Evolutionary conservation across 768 basidiomycete species (phyloP).

Genomic region (Phanerochaete sordida): DNA sequence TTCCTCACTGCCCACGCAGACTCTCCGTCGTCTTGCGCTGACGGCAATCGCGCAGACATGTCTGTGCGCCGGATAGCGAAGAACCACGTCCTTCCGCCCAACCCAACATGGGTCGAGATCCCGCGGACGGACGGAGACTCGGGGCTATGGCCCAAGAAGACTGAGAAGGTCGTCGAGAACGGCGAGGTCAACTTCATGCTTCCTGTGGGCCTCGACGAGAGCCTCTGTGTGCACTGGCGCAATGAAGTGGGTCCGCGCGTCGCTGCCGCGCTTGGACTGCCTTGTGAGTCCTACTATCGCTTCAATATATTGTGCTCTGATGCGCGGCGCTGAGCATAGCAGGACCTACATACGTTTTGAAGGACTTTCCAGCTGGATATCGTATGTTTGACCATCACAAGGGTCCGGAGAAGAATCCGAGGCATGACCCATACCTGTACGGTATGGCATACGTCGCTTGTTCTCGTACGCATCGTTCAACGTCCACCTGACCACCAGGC

Average conservation of each 20-base stretch:
- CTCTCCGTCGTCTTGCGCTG: no score
- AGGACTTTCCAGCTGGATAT: slow-evolving; percentile 65
- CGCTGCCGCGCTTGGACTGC: slow-evolving; percentile 42
- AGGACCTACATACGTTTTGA: slow-evolving; percentile 56
- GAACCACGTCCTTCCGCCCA: slow-evolving; percentile 38
- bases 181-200: slow-evolving; percentile 75
- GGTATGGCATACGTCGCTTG: slow-evolving; percentile 38
- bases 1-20: no score
- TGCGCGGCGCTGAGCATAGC: slow-evolving; percentile 28
- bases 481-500: not conserved
- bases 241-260: slow-evolving; percentile 36
- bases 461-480: not conserved
- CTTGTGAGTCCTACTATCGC: slow-evolving; percentile 36
- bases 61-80: slow-evolving; percentile 10
- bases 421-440: slow-evolving; percentile 77
- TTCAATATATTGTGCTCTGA: not conserved
- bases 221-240: slow-evolving; percentile 54
- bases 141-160: slow-evolving; percentile 54
- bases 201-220: slow-evolving; percentile 46
- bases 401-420: slow-evolving; percentile 46
- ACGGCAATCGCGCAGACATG: slow-evolving; percentile 7
- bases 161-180: slow-evolving; percentile 51
- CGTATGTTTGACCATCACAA: slow-evolving; percentile 74
- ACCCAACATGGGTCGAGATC: slow-evolving; percentile 58
- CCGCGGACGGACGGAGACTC: slow-evolving; percentile 56